Evolutionary conservation across 1,284 basidiomycete species (phyloP).

Genomic region (Leccinum ambiguum): DNA sequence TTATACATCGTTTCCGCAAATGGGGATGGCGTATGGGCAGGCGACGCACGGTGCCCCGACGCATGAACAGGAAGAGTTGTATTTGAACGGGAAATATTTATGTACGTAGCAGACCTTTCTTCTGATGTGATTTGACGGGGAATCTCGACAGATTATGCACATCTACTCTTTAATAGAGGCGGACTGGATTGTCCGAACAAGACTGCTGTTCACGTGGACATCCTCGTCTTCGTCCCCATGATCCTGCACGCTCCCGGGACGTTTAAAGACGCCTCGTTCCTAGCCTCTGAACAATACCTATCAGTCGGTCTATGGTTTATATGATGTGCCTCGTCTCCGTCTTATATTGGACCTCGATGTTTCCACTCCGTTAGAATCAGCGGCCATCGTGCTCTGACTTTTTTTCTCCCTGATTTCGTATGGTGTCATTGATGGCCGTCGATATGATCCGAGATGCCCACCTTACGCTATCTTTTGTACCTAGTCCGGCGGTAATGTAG

Average conservation of each 20-base stretch:
- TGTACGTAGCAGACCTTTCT: constrained; percentile 17
- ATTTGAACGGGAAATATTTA: constrained; percentile 29
- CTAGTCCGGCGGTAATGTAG: constrained; percentile 17
- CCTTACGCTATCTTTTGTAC: constrained; percentile 14
- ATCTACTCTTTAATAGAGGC: background rate
- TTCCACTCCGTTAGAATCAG: background rate
- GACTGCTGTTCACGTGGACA: background rate
- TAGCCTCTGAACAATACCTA: background rate
- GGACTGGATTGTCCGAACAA: background rate
- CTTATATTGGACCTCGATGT: background rate
- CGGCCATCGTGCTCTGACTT: background rate
- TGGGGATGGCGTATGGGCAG: constrained; percentile 44
- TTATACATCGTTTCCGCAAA: constrained; percentile 55
- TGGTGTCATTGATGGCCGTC: background rate
- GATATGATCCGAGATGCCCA: background rate
- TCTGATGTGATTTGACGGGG: constrained; percentile 8
- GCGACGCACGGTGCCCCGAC: constrained; percentile 8
- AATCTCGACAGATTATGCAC: background rate
- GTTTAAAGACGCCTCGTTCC: background rate
- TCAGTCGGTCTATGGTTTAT: constrained; percentile 1
- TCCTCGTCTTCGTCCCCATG: background rate
- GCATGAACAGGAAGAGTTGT: constrained; percentile 26
- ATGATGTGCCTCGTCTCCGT: background rate
- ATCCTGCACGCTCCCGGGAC: background rate
- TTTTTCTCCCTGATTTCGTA: constrained; percentile 1